Evolutionary conservation across 441 rosid genomes (phyloP), one percentile per base, ranked within the genome.

Genomic region (Pelargonium exstipulatum): DNA sequence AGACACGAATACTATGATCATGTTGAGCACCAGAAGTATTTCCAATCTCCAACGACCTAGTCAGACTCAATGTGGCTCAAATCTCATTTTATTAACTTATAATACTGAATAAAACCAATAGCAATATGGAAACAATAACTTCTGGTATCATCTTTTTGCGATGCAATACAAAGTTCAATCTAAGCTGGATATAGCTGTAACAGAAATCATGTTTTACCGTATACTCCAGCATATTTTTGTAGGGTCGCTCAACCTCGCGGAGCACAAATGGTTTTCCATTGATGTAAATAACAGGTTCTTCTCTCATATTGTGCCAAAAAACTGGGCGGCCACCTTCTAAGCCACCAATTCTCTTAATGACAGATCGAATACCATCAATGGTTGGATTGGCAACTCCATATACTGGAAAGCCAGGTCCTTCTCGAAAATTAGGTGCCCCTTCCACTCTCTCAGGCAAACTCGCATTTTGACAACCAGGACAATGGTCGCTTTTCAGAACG

Each of bases 341-440:
- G 79, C 91, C 87, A 71, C 97, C 97, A 81, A 92, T 84, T 79
- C 98, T 90, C 74, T 57, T 80, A 74, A 95, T 88, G 64, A 89
- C 97, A 65, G 97, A 89, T 60, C 84, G 87, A 77, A 95, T 95
- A 18, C 99, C 99, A 77, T 95, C 94, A 76, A 90, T 73, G 45
- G 98, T 95, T 70, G 99, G 99, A 84, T 92, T 95, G 32, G 98
- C 98, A 74, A 92, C 99, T 70, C 99, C 99, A 82, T 95, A 95
- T 64, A 95, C 99, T 32, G 96, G 97, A 83, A 95, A 95, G 10
- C 98, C 96, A 64, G 98, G 92, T 78, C 92, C 96, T 88, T 87
- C 88, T 73, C 99, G 86, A 81, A 92, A 95, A 84, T 92, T 95
- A 12, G 99, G 99, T 61, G 99, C 99, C 76, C 99, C 99, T 68